phyloP scores from a whole-genome alignment of 2,329 filamentous ascomycete genomes.

The Sclerotinia glacialis region DNA sequence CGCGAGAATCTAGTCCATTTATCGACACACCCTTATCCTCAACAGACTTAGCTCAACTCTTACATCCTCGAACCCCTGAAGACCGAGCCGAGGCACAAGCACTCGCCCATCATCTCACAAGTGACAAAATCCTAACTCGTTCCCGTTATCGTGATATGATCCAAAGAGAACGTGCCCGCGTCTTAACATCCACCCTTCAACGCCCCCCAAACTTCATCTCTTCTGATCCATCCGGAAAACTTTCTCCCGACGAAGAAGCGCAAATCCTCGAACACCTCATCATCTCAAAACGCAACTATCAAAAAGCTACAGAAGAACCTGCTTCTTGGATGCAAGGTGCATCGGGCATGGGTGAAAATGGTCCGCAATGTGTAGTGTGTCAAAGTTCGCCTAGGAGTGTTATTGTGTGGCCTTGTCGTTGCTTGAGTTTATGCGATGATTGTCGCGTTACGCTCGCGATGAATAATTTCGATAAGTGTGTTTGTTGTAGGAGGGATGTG shows the following conservation, averaged over 20 bases:
- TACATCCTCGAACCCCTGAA: slow-evolving; percentile 75
- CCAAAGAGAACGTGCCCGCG: slow-evolving; percentile 65
- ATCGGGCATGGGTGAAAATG: slow-evolving; percentile 67
- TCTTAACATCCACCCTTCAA: slow-evolving; percentile 55
- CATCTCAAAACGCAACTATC: slow-evolving; percentile 40
- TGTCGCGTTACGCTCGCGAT: slow-evolving; percentile 90
- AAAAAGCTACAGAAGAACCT: slow-evolving; percentile 26
- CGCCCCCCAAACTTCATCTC: slow-evolving; percentile 39
- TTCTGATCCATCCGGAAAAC: slow-evolving; percentile 41
- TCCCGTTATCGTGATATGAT: slow-evolving; percentile 69
- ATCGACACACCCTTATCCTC: slow-evolving; percentile 63
- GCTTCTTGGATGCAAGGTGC: slow-evolving; percentile 67
- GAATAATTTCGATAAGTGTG: slow-evolving; percentile 96
- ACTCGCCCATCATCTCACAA: slow-evolving; percentile 74
- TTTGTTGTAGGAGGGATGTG: slow-evolving; percentile 87
- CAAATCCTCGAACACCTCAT: slow-evolving; percentile 59
- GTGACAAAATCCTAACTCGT: slow-evolving; percentile 73
- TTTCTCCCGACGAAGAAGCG: slow-evolving; percentile 58
- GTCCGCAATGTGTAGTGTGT: slow-evolving; percentile 90
- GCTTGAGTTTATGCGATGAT: slow-evolving; percentile 90
- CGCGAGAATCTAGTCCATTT: slow-evolving; percentile 55
- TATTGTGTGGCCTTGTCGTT: slow-evolving; percentile 95
- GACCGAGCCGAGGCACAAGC: slow-evolving; percentile 78
- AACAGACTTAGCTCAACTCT: slow-evolving; percentile 70
- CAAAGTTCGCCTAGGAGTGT: slow-evolving; percentile 82